Conservation (phyloP, 2,329 filamentous ascomycete genomes). For the Geoglossum cookeanum region DNA sequence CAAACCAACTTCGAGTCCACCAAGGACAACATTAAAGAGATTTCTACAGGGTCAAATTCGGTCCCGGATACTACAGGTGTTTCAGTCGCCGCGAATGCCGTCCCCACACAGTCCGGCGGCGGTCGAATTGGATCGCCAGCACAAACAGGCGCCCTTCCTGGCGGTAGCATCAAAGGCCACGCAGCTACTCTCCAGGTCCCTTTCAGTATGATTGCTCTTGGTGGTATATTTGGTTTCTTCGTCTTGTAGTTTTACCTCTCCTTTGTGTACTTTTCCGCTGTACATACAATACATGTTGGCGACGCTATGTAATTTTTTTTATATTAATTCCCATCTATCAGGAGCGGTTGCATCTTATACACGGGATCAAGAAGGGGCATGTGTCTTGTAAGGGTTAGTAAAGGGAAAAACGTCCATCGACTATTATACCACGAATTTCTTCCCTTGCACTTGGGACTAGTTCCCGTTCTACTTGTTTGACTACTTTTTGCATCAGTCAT, state of each 20-base stretch:
- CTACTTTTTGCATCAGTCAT: no score
- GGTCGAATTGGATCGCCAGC: constrained; percentile 16
- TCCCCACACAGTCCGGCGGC: constrained; percentile 23
- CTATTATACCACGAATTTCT: no score
- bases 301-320: background rate
- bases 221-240: background rate
- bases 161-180: background rate
- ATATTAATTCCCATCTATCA: no score
- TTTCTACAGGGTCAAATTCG: constrained; percentile 26
- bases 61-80: constrained; percentile 36
- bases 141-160: background rate
- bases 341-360: no score
- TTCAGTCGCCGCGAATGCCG: constrained; percentile 28
- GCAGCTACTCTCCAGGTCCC: background rate
- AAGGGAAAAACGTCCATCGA: no score
- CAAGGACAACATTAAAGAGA: constrained; percentile 30
- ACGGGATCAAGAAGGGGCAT: no score
- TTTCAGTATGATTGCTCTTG: background rate
- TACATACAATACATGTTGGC: background rate
- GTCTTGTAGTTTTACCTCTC: background rate
- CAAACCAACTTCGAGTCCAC: constrained; percentile 41
- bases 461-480: no score
- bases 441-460: no score
- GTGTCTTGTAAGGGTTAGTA: no score
- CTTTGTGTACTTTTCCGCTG: background rate